Percentiles rank a stretch among this genome's conserved stretches.
Evolutionary conservation across 2,329 filamentous ascomycete species (phyloP).

Genomic region (Claviceps paspali): DNA sequence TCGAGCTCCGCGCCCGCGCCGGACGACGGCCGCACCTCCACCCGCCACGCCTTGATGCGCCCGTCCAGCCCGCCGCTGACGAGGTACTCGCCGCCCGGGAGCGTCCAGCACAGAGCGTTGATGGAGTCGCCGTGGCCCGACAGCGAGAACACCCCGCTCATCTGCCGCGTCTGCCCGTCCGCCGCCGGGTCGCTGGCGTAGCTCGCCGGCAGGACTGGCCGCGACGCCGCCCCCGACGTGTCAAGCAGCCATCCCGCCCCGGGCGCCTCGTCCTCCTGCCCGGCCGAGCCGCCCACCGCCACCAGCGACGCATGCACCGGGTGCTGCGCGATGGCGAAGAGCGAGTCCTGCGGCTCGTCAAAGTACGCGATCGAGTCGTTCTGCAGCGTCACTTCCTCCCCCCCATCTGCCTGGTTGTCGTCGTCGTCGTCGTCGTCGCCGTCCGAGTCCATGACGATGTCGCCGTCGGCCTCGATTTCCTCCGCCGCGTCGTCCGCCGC

Average conservation of each 20-base stretch:
- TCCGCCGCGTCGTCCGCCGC: constrained; percentile 9
- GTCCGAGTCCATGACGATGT: constrained; percentile 68
- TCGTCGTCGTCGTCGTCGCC: constrained; percentile 41
- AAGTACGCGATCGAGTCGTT: constrained; percentile 94
- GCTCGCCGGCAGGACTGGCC: constrained; percentile 60
- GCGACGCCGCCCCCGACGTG: constrained; percentile 43
- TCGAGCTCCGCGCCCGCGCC: constrained; percentile 24
- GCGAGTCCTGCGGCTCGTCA: constrained; percentile 74
- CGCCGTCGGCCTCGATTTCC: constrained; percentile 42
- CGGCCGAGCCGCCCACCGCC: constrained; percentile 67
- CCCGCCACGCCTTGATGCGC: constrained; percentile 54
- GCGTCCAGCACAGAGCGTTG: constrained; percentile 71
- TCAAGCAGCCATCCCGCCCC: constrained; percentile 83
- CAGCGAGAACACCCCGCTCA: constrained; percentile 53
- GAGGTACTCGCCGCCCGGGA: constrained; percentile 68
- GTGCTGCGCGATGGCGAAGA: constrained; percentile 92
- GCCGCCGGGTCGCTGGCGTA: constrained; percentile 50
- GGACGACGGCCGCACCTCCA: no score
- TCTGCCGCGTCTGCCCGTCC: constrained; percentile 34
- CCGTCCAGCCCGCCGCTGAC: constrained; percentile 85
- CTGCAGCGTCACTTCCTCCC: constrained; percentile 56
- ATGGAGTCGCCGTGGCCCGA: constrained; percentile 90
- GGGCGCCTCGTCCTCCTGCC: constrained; percentile 39
- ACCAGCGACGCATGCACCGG: constrained; percentile 63
- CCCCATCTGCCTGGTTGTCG: constrained; percentile 35